phyloP scores from a whole-genome alignment of 2,329 filamentous ascomycete species.

The Fusarium sp. region DNA sequence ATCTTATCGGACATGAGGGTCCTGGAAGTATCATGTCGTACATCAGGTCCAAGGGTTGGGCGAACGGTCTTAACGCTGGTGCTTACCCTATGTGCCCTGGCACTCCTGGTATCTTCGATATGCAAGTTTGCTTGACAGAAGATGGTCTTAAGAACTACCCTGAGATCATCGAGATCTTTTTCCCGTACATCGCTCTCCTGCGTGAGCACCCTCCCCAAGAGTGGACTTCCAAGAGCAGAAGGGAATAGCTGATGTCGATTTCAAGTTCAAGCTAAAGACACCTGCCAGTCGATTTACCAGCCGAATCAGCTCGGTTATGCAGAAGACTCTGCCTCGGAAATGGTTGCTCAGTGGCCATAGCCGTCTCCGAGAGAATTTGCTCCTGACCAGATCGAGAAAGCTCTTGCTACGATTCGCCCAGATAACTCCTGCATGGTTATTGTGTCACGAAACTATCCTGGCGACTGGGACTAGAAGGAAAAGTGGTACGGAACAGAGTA shows the following conservation, averaged over 20 bases:
- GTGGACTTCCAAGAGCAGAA: constrained; percentile 95
- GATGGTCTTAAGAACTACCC: constrained; percentile 83
- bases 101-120: constrained; percentile 78
- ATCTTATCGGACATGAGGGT: constrained; percentile 91
- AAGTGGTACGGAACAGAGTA: constrained; percentile 99
- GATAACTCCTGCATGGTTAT: constrained; percentile 91
- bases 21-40: constrained; percentile 92
- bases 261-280: constrained; percentile 93
- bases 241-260: constrained; percentile 89
- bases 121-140: constrained; percentile 82
- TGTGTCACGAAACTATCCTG: constrained; percentile 84
- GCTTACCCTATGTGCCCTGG: constrained; percentile 81
- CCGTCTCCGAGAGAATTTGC: constrained; percentile 83
- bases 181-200: constrained; percentile 91
- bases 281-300: constrained; percentile 91
- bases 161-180: constrained; percentile 83
- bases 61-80: constrained; percentile 82
- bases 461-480: constrained; percentile 86
- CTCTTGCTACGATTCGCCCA: constrained; percentile 77
- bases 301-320: constrained; percentile 86
- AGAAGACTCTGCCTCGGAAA: constrained; percentile 86
- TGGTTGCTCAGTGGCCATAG: constrained; percentile 85
- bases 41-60: constrained; percentile 91
- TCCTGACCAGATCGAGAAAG: constrained; percentile 76
- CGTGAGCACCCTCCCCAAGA: constrained; percentile 82